phyloP scores from a whole-genome alignment of 2,329 filamentous ascomycete genomes.

The Alternaria novae-zelandiae region DNA sequence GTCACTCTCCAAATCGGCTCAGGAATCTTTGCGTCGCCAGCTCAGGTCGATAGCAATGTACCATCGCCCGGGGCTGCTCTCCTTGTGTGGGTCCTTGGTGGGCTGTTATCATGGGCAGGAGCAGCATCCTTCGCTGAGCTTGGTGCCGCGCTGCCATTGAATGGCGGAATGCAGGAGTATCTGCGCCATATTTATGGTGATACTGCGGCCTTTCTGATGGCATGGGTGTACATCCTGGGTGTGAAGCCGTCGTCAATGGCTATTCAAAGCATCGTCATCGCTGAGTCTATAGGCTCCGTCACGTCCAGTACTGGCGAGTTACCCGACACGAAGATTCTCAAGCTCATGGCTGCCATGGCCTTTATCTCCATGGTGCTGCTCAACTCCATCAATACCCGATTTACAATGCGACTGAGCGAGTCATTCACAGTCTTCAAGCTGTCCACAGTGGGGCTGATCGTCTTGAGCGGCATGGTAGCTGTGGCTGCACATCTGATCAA shows the following conservation, averaged over 20 bases:
- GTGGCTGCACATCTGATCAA: slow-evolving; percentile 39
- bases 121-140: slow-evolving; percentile 68
- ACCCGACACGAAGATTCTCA: slow-evolving; percentile 36
- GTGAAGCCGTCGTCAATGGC: slow-evolving; percentile 70
- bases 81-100: slow-evolving; percentile 66
- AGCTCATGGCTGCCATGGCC: slow-evolving; percentile 45
- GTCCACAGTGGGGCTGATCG: slow-evolving; percentile 39
- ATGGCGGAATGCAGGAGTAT: slow-evolving; percentile 70
- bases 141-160: slow-evolving; percentile 67
- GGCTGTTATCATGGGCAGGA: slow-evolving; percentile 68
- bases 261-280: slow-evolving; percentile 69
- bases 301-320: slow-evolving; percentile 38
- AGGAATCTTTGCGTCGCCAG: slow-evolving; percentile 69
- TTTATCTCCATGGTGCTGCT: slow-evolving; percentile 50
- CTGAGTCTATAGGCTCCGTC: slow-evolving; percentile 57
- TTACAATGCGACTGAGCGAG: slow-evolving; percentile 50
- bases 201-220: slow-evolving; percentile 66
- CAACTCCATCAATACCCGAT: slow-evolving; percentile 53
- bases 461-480: slow-evolving; percentile 38
- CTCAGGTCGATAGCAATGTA: slow-evolving; percentile 68
- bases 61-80: slow-evolving; percentile 66
- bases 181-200: slow-evolving; percentile 67
- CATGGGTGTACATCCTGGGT: slow-evolving; percentile 70
- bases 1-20: slow-evolving; percentile 70
- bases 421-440: slow-evolving; percentile 52